Percentiles rank a stretch among this genome's conserved stretches.
Evolutionary conservation across 164 flowering plant genomes (phyloP).

Genomic region (Annona squamosa): DNA sequence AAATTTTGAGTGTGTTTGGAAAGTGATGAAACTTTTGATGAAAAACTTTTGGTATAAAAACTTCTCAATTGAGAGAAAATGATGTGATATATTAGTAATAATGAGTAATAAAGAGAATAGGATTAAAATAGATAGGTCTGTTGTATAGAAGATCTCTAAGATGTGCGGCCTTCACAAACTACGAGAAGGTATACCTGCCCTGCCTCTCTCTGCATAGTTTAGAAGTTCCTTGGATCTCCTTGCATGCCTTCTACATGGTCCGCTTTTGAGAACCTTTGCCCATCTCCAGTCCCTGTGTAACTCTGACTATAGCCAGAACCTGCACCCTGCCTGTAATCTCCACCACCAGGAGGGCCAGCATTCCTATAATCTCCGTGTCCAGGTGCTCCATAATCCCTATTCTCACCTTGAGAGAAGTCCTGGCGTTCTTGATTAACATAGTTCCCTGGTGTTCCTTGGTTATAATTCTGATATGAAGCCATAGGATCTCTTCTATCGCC

Average conservation of each 20-base stretch:
- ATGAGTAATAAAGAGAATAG: no score
- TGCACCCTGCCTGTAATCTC: conserved; percentile 23
- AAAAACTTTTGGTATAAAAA: no score
- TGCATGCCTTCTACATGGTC: conserved; percentile 19
- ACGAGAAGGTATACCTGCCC: conserved; percentile 20
- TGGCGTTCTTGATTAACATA: conserved; percentile 25
- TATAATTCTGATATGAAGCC: conserved; percentile 7
- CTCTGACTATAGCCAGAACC: conserved; percentile 19
- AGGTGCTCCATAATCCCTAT: conserved; percentile 23
- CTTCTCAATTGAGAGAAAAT: no score
- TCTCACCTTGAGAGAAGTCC: conserved; percentile 22
- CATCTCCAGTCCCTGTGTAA: conserved; percentile 21
- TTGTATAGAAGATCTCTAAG: background rate
- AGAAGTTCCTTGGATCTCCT: conserved; percentile 23
- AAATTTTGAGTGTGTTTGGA: no score
- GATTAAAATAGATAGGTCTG: no score
- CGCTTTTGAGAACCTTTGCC: conserved; percentile 17
- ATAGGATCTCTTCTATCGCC: conserved; percentile 7
- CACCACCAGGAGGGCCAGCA: conserved; percentile 12
- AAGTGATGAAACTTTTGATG: no score
- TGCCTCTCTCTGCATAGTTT: conserved; percentile 10
- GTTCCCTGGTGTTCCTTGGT: conserved; percentile 12
- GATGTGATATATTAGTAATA: no score
- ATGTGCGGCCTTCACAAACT: background rate
- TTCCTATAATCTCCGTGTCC: conserved; percentile 12